Conservation (phyloP, 2,329 filamentous ascomycete genomes). For the Xylaria sp. region DNA sequence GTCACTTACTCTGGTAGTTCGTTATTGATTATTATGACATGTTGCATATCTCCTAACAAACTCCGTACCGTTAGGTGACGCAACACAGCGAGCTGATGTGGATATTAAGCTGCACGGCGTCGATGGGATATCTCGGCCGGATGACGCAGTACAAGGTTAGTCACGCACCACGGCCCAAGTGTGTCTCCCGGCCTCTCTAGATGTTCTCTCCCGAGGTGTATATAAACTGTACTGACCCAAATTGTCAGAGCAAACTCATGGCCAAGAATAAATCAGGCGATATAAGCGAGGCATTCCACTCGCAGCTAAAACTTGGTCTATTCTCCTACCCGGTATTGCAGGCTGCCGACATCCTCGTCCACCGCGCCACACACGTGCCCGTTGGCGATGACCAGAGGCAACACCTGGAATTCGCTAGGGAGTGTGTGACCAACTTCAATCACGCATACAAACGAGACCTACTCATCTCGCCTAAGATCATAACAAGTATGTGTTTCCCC, state of each 20-base stretch:
- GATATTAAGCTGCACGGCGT: constrained; percentile 92
- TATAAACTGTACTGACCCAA: background rate
- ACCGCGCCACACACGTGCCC: constrained; percentile 92
- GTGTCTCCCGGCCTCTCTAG: constrained; percentile 1
- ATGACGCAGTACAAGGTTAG: constrained; percentile 99
- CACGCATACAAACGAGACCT: constrained; percentile 67
- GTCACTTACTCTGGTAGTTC: background rate
- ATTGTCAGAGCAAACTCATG: constrained; percentile 76
- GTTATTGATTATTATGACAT: background rate
- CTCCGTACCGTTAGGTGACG: constrained; percentile 63
- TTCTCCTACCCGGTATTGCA: constrained; percentile 97
- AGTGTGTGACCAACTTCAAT: constrained; percentile 90
- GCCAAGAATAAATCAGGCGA: constrained; percentile 68
- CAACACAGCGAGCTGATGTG: constrained; percentile 94
- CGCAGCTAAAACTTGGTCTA: constrained; percentile 81
- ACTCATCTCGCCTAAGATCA: constrained; percentile 73
- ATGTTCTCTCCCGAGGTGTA: background rate
- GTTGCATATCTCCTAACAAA: constrained; percentile 18
- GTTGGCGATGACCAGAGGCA: constrained; percentile 96
- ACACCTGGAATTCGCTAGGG: constrained; percentile 91
- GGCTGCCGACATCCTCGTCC: constrained; percentile 92
- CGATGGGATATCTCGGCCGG: constrained; percentile 91
- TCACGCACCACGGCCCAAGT: background rate
- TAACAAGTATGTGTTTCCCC: constrained; percentile 68
- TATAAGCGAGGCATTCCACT: constrained; percentile 64